Percentiles rank a stretch among this genome's conserved stretches.
Conservation (phyloP, 441 rosid species). For the Populus tomentosa region DNA sequence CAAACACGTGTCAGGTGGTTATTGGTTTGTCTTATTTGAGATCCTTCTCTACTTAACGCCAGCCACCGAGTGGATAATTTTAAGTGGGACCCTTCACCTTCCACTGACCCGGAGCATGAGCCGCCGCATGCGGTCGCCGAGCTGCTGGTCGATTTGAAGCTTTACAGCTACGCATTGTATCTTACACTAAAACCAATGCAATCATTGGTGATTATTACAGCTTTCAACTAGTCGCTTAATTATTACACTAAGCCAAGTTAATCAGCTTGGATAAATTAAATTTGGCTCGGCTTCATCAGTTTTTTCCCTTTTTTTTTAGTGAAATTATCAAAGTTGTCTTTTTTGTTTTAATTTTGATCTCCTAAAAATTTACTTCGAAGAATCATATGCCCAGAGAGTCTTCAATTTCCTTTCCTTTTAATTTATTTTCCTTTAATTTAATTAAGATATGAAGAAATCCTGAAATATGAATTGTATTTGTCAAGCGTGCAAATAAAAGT, state of each 20-base stretch:
- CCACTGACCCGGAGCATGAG: slow-evolving; percentile 30
- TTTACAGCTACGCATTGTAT: slow-evolving; percentile 15
- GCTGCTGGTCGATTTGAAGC: slow-evolving; percentile 23
- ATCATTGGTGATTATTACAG: slow-evolving; percentile 21
- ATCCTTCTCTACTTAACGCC: slow-evolving; percentile 4
- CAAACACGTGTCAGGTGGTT: not conserved
- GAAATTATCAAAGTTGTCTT: not conserved
- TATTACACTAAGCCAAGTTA: not conserved
- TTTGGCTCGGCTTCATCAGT: not conserved
- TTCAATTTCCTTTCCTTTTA: no score
- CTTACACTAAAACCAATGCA: slow-evolving; percentile 1
- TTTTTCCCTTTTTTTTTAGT: not conserved
- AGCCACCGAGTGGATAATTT: slow-evolving; percentile 2
- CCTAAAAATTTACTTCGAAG: no score
- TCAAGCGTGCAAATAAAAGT: no score
- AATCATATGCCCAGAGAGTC: no score
- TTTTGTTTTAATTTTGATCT: not conserved
- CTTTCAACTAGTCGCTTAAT: slow-evolving; percentile 7
- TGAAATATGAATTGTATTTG: no score
- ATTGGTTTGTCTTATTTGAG: slow-evolving; percentile 17
- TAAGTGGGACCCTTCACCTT: slow-evolving; percentile 14
- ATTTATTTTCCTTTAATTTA: no score
- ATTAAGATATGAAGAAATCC: no score
- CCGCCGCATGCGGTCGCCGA: slow-evolving; percentile 37
- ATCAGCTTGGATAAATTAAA: not conserved